phyloP scores from a whole-genome alignment of 352 stramenopile genomes.

The Phytophthora ramorum region DNA sequence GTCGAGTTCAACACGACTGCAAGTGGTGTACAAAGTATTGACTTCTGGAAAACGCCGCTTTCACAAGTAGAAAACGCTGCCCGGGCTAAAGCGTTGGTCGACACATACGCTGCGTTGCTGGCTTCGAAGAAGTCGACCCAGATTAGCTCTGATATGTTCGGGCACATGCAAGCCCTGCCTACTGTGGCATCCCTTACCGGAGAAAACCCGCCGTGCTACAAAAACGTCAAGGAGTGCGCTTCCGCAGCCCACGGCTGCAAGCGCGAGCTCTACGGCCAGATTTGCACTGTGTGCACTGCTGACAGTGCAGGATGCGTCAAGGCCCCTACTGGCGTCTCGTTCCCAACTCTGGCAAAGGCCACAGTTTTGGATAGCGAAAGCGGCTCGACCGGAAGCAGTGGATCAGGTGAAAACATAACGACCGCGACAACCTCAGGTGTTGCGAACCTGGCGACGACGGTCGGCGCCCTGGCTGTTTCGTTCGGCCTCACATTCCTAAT shows the following conservation, averaged over 20 bases:
- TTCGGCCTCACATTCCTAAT: constrained; percentile 21
- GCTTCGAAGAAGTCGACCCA: constrained; percentile 32
- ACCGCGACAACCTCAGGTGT: constrained; percentile 2
- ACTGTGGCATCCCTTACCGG: constrained; percentile 28
- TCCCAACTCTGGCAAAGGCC: constrained; percentile 29
- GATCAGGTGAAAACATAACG: constrained; percentile 12
- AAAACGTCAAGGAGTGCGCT: constrained; percentile 50
- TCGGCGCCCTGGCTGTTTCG: constrained; percentile 15
- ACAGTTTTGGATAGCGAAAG: constrained; percentile 8
- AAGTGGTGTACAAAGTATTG: constrained; percentile 33
- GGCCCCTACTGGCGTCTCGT: constrained; percentile 8
- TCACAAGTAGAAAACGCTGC: constrained; percentile 38
- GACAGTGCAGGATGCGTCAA: constrained; percentile 23
- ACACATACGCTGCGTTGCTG: constrained; percentile 51
- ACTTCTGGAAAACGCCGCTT: constrained; percentile 64
- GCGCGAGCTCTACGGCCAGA: constrained; percentile 53
- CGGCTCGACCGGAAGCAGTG: constrained; percentile 11
- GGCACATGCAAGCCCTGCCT: constrained; percentile 54
- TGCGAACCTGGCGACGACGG: constrained; percentile 9
- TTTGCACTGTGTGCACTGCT: constrained; percentile 50
- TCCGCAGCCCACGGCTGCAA: constrained; percentile 50
- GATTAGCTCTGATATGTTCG: constrained; percentile 23
- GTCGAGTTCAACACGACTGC: constrained; percentile 50
- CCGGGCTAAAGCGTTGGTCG: constrained; percentile 45
- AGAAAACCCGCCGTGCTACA: constrained; percentile 63